These are phyloP conservation scores for Karstenula rhodostoma DNA, from an alignment of 2,329 filamentous ascomycete species.

Conservation along the genomic window DNA sequence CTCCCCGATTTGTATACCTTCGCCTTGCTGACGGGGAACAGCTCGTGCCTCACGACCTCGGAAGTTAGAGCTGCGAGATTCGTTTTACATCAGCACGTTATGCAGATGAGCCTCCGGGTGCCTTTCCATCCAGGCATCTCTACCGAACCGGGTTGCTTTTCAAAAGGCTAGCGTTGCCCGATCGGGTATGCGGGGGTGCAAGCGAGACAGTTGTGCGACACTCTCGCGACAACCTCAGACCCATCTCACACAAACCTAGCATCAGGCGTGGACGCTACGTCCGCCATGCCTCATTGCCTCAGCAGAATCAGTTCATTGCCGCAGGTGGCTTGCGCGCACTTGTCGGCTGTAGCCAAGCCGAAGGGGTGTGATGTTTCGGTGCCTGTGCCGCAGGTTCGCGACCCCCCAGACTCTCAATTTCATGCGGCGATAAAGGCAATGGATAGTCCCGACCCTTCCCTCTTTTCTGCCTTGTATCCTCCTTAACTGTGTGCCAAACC, in stretches of 20 bases:
- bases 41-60: conserved; percentile 42
- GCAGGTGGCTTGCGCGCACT: conserved; percentile 35
- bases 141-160: conserved; percentile 32
- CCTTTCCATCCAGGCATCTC: conserved; percentile 34
- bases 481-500: conserved; percentile 43
- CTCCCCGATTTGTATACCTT: conserved; percentile 16
- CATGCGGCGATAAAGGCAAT: conserved; percentile 50
- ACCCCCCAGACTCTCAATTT: conserved; percentile 44
- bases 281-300: conserved; percentile 28
- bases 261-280: conserved; percentile 35
- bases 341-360: conserved; percentile 40
- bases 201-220: conserved; percentile 50
- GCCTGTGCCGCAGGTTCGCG: conserved; percentile 34
- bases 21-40: conserved; percentile 29
- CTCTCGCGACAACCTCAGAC: conserved; percentile 43
- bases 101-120: conserved; percentile 38
- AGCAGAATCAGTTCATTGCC: conserved; percentile 41
- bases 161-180: conserved; percentile 22
- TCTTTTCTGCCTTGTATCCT: conserved; percentile 36
- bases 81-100: conserved; percentile 31
- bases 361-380: conserved; percentile 50
- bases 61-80: conserved; percentile 40
- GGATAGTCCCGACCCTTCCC: conserved; percentile 36
- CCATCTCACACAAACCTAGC: conserved; percentile 43
- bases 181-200: conserved; percentile 34